Conservation (phyloP, 495 filamentous ascomycete genomes). For the Penicillium lividum region DNA sequence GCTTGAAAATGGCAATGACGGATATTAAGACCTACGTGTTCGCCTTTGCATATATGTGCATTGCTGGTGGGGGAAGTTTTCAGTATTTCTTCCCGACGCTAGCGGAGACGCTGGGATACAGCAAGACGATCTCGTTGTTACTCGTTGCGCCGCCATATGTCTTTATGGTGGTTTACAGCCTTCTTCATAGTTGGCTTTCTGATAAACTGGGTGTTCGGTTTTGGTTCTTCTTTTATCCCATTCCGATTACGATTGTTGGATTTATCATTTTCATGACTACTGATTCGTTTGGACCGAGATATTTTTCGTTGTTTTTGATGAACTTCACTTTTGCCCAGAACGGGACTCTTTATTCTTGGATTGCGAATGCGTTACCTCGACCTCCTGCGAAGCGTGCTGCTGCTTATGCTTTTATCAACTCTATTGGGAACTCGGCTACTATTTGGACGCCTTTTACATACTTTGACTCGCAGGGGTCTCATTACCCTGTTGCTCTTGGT, state of each 20-base stretch:
- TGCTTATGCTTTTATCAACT: constrained; percentile 53
- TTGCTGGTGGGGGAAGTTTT: constrained; percentile 47
- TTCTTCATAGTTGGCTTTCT: constrained; percentile 41
- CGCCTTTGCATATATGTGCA: constrained; percentile 47
- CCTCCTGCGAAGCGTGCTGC: constrained; percentile 53
- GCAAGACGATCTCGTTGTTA: constrained; percentile 41
- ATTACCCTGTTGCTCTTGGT: constrained; percentile 45
- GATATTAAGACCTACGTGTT: constrained; percentile 49
- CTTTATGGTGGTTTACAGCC: constrained; percentile 49
- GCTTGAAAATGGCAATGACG: constrained; percentile 46
- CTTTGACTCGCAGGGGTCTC: constrained; percentile 28
- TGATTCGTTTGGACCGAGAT: constrained; percentile 44
- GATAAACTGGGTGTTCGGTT: constrained; percentile 45
- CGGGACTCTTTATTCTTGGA: constrained; percentile 52
- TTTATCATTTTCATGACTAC: constrained; percentile 52
- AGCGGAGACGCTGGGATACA: constrained; percentile 44
- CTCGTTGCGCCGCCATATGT: constrained; percentile 53
- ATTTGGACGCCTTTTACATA: constrained; percentile 56
- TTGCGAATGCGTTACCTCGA: constrained; percentile 49
- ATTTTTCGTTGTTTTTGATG: constrained; percentile 52
- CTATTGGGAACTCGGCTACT: constrained; percentile 46
- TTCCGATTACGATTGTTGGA: constrained; percentile 45
- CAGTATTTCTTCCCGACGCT: constrained; percentile 54
- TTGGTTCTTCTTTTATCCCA: constrained; percentile 51
- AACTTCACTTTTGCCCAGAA: constrained; percentile 52